These are phyloP conservation scores for Conoideocrella luteorostrata DNA, from an alignment of 2,329 filamentous ascomycete genomes.

Conservation along the genomic window DNA sequence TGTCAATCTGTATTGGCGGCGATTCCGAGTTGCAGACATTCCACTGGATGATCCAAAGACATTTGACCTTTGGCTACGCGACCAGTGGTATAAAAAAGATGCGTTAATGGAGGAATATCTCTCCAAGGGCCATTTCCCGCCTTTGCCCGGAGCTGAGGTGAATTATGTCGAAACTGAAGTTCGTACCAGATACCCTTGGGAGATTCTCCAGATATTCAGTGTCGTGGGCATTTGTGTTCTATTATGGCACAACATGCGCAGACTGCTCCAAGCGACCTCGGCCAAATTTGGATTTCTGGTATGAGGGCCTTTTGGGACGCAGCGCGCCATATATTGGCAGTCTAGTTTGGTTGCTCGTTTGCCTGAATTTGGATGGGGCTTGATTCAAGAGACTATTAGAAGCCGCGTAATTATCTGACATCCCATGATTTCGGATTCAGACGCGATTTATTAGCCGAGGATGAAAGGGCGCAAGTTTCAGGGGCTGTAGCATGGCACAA, in stretches of 20 bases:
- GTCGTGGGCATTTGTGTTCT: slow-evolving; percentile 40
- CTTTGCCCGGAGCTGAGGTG: slow-evolving; percentile 46
- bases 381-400: not conserved
- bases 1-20: slow-evolving; percentile 94
- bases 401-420: too few relatives aligned
- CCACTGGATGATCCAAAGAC: slow-evolving; percentile 65
- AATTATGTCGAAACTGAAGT: slow-evolving; percentile 54
- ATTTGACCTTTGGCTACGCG: slow-evolving; percentile 80
- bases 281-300: slow-evolving; percentile 13
- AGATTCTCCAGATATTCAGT: slow-evolving; percentile 49
- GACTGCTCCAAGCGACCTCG: slow-evolving; percentile 17
- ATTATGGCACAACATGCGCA: slow-evolving; percentile 32
- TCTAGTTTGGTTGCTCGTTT: not conserved
- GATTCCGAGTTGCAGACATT: slow-evolving; percentile 74
- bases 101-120: slow-evolving; percentile 77
- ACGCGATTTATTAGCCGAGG: too few relatives aligned
- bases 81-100: slow-evolving; percentile 91
- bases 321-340: not conserved
- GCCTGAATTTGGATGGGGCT: not conserved
- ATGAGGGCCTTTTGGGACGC: not conserved
- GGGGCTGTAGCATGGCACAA: too few relatives aligned
- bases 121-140: slow-evolving; percentile 72
- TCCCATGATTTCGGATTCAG: too few relatives aligned
- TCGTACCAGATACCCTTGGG: slow-evolving; percentile 45
- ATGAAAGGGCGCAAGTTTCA: too few relatives aligned